phyloP scores from a whole-genome alignment of 306 rosid species.

The Cucurbita moschata region DNA sequence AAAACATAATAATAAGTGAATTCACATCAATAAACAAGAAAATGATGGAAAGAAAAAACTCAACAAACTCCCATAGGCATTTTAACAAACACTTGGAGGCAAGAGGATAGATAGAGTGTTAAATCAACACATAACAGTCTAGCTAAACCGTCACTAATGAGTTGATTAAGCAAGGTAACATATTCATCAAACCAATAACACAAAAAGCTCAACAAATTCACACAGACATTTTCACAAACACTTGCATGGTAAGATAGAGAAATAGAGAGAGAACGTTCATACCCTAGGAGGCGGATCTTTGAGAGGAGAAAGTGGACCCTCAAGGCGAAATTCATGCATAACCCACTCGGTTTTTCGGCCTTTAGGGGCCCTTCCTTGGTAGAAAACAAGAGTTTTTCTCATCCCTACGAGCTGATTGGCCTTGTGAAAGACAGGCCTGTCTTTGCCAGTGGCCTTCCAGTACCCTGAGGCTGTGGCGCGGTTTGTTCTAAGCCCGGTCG shows the following conservation, averaged over 20 bases:
- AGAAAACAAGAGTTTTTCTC: slow-evolving; percentile 88
- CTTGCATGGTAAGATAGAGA: neutral
- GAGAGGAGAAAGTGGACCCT: slow-evolving; percentile 44
- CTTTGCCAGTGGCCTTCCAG: slow-evolving; percentile 97
- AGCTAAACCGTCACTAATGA: neutral
- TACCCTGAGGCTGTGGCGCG: slow-evolving; percentile 89
- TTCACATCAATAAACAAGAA: no score
- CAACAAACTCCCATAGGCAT: neutral
- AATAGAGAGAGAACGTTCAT: neutral
- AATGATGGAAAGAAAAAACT: neutral
- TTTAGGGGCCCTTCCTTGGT: slow-evolving; percentile 94
- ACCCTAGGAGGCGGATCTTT: slow-evolving; percentile 46
- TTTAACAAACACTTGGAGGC: neutral
- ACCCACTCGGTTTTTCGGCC: slow-evolving; percentile 87
- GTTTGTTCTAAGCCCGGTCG: slow-evolving; percentile 73
- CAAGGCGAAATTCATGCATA: slow-evolving; percentile 84
- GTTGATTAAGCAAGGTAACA: neutral
- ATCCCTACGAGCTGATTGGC: slow-evolving; percentile 59
- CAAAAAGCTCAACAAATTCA: neutral
- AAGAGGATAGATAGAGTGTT: neutral
- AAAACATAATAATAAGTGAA: neutral
- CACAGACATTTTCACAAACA: neutral
- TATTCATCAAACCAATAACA: neutral
- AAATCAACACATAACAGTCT: neutral
- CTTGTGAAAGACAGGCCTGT: slow-evolving; percentile 37